Evolutionary conservation across 2,329 filamentous ascomycete genomes (phyloP).

Genomic region (Aspergillus amoenus): DNA sequence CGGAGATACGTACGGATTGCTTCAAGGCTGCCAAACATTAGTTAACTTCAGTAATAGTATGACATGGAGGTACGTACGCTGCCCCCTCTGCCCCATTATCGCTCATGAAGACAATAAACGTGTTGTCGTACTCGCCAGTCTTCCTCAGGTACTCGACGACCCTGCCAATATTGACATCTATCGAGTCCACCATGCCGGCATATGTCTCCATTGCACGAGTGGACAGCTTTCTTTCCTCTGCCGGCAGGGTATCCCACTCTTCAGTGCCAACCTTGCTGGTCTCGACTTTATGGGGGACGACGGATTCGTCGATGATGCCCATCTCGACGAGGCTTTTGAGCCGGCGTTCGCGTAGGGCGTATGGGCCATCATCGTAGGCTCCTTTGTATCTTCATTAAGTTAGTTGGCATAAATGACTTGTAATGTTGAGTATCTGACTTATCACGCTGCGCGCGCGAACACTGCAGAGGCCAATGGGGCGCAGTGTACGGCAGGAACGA

Average conservation of each 20-base stretch:
- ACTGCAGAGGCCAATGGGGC: conserved; percentile 56
- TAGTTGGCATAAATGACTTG: too few species aligned
- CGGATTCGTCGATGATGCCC: conserved; percentile 40
- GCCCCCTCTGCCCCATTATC: conserved; percentile 52
- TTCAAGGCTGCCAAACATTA: not conserved
- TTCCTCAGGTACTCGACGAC: conserved; percentile 46
- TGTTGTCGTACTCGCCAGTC: conserved; percentile 51
- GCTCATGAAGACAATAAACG: conserved; percentile 51
- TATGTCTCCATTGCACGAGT: conserved; percentile 51
- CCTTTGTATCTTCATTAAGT: conserved; percentile 45
- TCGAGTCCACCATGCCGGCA: conserved; percentile 51
- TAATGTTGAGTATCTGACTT: not conserved
- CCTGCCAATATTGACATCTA: conserved; percentile 48
- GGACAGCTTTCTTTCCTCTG: conserved; percentile 41
- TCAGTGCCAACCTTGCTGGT: conserved; percentile 45
- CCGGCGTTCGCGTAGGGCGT: conserved; percentile 46
- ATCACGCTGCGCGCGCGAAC: conserved; percentile 39
- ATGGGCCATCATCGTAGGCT: conserved; percentile 52
- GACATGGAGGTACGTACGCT: too few species aligned
- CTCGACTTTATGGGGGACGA: conserved; percentile 43
- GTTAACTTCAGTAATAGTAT: too few species aligned
- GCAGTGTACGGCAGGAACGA: conserved; percentile 51
- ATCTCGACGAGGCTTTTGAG: conserved; percentile 41
- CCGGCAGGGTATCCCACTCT: conserved; percentile 42
- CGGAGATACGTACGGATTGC: not conserved